Evolutionary conservation across 2,329 filamentous ascomycete species (phyloP), one percentile per base, ranked within the genome.

Genomic region (Calonectria leucothoes): DNA sequence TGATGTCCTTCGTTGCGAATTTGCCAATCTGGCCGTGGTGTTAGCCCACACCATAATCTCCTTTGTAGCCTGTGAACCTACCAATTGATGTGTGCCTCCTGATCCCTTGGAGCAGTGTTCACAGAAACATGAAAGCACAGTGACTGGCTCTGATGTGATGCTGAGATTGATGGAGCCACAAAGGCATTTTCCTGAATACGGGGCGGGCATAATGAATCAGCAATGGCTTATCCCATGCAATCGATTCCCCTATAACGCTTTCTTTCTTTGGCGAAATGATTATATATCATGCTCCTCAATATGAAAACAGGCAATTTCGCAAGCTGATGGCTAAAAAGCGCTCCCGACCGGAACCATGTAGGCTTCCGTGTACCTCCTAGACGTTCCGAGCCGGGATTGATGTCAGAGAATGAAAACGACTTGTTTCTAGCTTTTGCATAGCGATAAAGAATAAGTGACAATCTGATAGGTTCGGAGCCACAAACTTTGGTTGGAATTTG

Each of bases 1-100:
- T 20, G 4, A 82, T 69, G 1, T 78, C 72, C 15, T 72, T 59
- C 0, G 39, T 61, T 0, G 64, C 39, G 17, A 81, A 82, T 51
- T 82, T 82, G n/a, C 79, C 82, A 33, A 83, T 79, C 82, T 80
- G 15, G n/a, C 8, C 3, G 7, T 23, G 2, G n/a, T 12, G 2
- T 3, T 57, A 59, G 0, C 5, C 15, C 12, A 14, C 7, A 17
- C 10, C 15, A n/a, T n/a, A 8, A 12, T 7, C 2, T 42, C 1
- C 11, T 23, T 10, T 49, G 1, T 15, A 20, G 0, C 5, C 0
- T 1, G 12, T 20, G 2, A 1, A n/a, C 65, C 15, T 63, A 79
- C 78, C 35, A 77, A 6, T 23, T 80, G 78, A 23, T 79, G 67
- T 1, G 72, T 55, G 2, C 78, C 74, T 1, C 78, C 78, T 3